These are phyloP conservation scores for Citrus sp. DNA, from an alignment of 345 rosid genomes.

Conservation along the genomic window DNA sequence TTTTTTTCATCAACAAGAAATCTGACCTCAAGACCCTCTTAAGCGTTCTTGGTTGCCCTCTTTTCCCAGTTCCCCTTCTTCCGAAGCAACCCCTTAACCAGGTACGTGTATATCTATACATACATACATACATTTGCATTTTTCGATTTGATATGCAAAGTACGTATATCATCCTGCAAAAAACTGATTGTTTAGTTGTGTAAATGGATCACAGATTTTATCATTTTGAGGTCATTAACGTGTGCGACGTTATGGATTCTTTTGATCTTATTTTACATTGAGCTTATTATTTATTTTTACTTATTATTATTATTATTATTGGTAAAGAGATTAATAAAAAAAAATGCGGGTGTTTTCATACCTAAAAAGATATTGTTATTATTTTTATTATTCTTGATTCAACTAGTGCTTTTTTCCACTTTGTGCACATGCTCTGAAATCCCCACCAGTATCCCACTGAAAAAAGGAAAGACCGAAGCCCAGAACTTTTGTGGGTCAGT, in stretches of 20 bases:
- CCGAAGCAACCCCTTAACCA: slow-evolving; percentile 43
- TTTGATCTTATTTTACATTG: neutral
- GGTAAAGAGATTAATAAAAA: slow-evolving; percentile 5
- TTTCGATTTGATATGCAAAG: neutral
- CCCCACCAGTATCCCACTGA: slow-evolving; percentile 19
- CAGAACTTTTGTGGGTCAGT: slow-evolving; percentile 17
- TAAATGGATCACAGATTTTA: neutral
- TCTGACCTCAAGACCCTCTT: slow-evolving; percentile 62
- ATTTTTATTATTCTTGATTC: neutral
- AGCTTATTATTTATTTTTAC: neutral
- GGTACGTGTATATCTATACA: neutral
- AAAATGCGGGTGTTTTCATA: neutral
- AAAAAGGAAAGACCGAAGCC: neutral
- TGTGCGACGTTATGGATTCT: neutral
- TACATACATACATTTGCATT: no score
- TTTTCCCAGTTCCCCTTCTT: slow-evolving; percentile 63
- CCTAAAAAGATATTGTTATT: neutral
- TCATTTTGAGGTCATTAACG: neutral
- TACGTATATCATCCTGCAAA: neutral
- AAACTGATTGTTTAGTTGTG: neutral
- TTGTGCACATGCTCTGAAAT: neutral
- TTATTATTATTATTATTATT: neutral
- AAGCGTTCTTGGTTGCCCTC: slow-evolving; percentile 88
- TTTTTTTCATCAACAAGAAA: slow-evolving; percentile 38
- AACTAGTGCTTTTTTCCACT: slow-evolving; percentile 10